These are phyloP conservation scores for Prunus mongolica DNA, from an alignment of 306 rosid species.

Conservation along the genomic window DNA sequence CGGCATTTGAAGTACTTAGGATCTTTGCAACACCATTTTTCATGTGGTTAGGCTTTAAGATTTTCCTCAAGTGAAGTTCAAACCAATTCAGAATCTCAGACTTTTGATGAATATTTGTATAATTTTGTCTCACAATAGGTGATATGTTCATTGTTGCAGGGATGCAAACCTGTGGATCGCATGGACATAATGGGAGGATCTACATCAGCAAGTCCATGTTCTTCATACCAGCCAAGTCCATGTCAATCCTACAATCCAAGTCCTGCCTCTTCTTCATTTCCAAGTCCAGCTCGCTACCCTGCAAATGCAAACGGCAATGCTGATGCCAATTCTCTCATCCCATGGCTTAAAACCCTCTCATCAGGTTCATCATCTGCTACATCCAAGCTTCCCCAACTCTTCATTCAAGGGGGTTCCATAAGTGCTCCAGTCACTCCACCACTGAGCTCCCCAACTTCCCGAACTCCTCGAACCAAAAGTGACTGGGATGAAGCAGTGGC, in stretches of 20 bases:
- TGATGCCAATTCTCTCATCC: slow-evolving; percentile 60
- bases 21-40: neutral
- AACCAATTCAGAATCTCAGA: neutral
- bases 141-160: slow-evolving; percentile 25
- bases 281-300: slow-evolving; percentile 49
- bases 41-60: neutral
- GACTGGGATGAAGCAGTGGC: slow-evolving; percentile 50
- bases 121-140: neutral
- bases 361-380: slow-evolving; percentile 52
- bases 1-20: neutral
- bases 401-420: slow-evolving; percentile 47
- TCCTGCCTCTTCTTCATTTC: slow-evolving; percentile 59
- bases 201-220: slow-evolving; percentile 51
- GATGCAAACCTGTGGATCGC: slow-evolving; percentile 48
- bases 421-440: slow-evolving; percentile 71
- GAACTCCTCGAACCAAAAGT: slow-evolving; percentile 43
- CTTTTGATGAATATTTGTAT: neutral
- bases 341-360: slow-evolving; percentile 61
- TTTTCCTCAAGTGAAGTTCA: neutral
- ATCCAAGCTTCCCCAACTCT: slow-evolving; percentile 43
- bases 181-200: slow-evolving; percentile 61
- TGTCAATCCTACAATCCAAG: slow-evolving; percentile 49
- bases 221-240: slow-evolving; percentile 48
- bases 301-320: slow-evolving; percentile 35
- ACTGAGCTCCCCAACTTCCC: slow-evolving; percentile 54